These are phyloP conservation scores for Hymenoscyphus fructigenus DNA, from an alignment of 2,329 filamentous ascomycete species.

Conservation along the genomic window DNA sequence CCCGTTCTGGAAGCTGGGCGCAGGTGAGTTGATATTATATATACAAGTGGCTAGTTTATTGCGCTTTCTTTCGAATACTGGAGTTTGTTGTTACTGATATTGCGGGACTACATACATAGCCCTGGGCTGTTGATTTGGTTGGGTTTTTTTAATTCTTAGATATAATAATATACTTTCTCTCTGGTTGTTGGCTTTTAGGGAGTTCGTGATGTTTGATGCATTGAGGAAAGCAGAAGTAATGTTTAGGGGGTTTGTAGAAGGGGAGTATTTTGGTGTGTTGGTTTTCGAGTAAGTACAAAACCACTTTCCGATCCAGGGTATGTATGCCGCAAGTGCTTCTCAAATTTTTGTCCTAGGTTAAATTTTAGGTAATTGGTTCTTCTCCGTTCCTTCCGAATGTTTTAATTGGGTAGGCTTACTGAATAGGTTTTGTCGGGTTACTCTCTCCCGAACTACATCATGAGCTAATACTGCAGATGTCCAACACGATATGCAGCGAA, in stretches of 20 bases:
- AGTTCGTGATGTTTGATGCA: neutral
- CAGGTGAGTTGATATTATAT: neutral
- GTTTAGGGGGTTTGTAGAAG: too few species aligned
- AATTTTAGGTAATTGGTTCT: too few species aligned
- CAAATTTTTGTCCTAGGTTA: too few species aligned
- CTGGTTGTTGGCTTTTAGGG: neutral
- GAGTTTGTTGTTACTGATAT: neutral
- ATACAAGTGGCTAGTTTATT: neutral
- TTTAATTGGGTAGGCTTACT: too few species aligned
- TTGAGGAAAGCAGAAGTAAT: too few species aligned
- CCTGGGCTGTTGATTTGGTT: neutral
- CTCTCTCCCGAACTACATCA: constrained; percentile 4
- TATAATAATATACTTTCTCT: neutral
- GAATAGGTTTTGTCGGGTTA: neutral
- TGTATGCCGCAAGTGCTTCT: too few species aligned
- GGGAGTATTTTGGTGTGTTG: neutral
- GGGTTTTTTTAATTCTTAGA: neutral
- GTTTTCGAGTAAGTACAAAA: too few species aligned
- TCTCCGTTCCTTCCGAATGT: too few species aligned
- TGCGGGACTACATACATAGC: neutral
- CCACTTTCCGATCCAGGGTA: too few species aligned
- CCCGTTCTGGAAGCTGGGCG: neutral
- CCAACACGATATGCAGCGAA: neutral
- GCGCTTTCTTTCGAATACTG: neutral
- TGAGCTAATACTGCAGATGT: constrained; percentile 10